A percentile compares a stretch with the other conserved stretches of the same genome.
These are phyloP conservation scores for Ganoderma multipileum DNA, from an alignment of 1,284 basidiomycete species.

Conservation along the genomic window DNA sequence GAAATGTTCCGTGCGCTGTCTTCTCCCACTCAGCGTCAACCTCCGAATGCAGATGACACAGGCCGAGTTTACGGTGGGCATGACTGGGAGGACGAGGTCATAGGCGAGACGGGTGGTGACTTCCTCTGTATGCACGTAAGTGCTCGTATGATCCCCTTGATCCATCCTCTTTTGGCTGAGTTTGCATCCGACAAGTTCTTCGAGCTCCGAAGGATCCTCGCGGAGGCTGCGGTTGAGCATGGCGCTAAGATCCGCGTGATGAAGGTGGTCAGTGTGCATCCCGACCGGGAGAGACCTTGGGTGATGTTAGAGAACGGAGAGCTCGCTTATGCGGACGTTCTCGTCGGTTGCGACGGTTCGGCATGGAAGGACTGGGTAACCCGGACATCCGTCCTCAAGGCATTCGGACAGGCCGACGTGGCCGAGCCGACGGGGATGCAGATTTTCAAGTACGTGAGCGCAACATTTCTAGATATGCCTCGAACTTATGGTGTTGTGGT, in stretches of 20 bases:
- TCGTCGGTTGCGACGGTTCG: conserved; percentile 42
- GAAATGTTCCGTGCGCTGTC: not conserved
- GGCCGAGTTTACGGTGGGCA: conserved; percentile 33
- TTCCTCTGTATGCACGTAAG: conserved; percentile 27
- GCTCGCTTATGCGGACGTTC: conserved; percentile 37
- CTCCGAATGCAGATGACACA: conserved; percentile 30
- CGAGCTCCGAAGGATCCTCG: conserved; percentile 35
- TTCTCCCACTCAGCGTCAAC: not conserved
- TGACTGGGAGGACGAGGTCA: conserved; percentile 37
- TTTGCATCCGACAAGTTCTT: conserved; percentile 32
- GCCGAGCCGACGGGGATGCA: conserved; percentile 18
- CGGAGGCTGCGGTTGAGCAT: conserved; percentile 31
- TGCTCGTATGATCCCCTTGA: not conserved
- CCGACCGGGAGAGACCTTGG: conserved; percentile 27
- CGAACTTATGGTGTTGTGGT: not conserved
- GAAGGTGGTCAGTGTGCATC: conserved; percentile 25
- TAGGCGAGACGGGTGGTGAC: conserved; percentile 38
- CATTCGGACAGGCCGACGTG: conserved; percentile 23
- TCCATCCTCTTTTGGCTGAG: not conserved
- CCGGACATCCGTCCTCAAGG: conserved; percentile 32
- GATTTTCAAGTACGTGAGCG: conserved; percentile 34
- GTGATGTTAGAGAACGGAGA: conserved; percentile 39
- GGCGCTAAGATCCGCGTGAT: conserved; percentile 32
- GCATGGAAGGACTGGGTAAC: conserved; percentile 23
- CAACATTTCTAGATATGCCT: no score